phyloP scores from a whole-genome alignment of 1,139 yeast genomes.

The Geotrichum citri-aurantii region DNA sequence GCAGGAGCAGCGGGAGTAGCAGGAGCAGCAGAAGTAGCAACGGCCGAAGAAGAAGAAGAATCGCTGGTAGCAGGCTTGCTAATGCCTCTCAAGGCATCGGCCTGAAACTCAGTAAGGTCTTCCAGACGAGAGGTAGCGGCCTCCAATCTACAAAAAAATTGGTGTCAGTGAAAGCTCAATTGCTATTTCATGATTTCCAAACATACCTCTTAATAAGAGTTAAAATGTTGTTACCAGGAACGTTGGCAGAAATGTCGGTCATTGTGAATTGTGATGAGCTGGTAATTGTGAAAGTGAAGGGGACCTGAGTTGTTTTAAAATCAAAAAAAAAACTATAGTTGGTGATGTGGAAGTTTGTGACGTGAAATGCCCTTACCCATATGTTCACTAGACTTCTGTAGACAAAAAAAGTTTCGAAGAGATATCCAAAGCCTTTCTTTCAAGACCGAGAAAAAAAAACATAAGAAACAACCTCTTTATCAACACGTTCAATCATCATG shows the following conservation, averaged over 20 bases:
- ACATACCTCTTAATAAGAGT: slow-evolving; percentile 63
- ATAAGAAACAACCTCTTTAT: neutral
- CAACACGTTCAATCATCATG: slow-evolving; percentile 3
- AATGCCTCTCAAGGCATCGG: slow-evolving; percentile 37
- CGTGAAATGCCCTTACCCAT: slow-evolving; percentile 3
- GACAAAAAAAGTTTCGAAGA: neutral
- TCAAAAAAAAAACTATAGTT: slow-evolving; percentile 1
- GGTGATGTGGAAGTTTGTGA: slow-evolving; percentile 10
- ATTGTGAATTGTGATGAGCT: slow-evolving; percentile 22
- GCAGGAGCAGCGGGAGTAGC: slow-evolving; percentile 7
- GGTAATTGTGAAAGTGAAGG: neutral
- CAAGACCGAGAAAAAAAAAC: neutral
- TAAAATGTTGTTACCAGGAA: slow-evolving; percentile 75
- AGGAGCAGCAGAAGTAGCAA: slow-evolving; percentile 18
- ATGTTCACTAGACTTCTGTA: neutral
- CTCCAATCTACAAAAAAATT: slow-evolving; percentile 52
- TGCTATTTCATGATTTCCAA: neutral
- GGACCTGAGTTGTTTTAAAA: neutral
- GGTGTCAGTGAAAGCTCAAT: neutral
- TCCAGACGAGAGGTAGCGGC: slow-evolving; percentile 92
- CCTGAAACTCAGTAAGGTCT: slow-evolving; percentile 78
- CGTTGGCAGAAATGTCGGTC: slow-evolving; percentile 53
- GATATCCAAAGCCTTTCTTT: neutral
- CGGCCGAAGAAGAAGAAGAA: slow-evolving; percentile 20
- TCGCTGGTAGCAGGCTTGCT: slow-evolving; percentile 22